Evolutionary conservation across 208 protist species (phyloP).

Genomic region (Wallacemonas sp.): DNA sequence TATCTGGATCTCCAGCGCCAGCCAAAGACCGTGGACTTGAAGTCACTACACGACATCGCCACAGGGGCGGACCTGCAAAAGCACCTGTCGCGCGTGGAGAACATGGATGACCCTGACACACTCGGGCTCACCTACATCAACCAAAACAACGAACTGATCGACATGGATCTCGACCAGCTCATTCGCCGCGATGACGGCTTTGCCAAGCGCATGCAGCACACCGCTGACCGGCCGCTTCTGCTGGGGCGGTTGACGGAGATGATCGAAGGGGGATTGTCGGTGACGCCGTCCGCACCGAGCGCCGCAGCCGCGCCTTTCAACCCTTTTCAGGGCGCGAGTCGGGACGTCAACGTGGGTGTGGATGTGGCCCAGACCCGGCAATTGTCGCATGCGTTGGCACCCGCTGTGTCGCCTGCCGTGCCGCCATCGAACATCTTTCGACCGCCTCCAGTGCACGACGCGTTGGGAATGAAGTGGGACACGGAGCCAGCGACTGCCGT

Average conservation of each 20-base stretch:
- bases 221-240: constrained; percentile 43
- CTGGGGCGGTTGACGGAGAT: constrained; percentile 25
- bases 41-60: constrained; percentile 16
- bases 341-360: background rate
- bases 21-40: constrained; percentile 37
- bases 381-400: too few species aligned
- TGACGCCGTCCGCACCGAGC: background rate
- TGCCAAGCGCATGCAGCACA: constrained; percentile 42
- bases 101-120: constrained; percentile 17
- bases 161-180: constrained; percentile 57
- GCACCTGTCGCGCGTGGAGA: constrained; percentile 17
- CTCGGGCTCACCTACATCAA: constrained; percentile 34
- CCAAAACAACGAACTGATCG: constrained; percentile 19
- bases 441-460: background rate
- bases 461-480: background rate
- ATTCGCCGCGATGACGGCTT: constrained; percentile 42
- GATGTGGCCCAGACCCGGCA: background rate
- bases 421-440: too few species aligned
- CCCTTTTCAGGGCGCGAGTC: background rate
- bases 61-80: constrained; percentile 20
- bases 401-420: too few species aligned
- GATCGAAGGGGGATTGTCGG: background rate
- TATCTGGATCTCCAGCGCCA: constrained; percentile 46
- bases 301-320: too few species aligned
- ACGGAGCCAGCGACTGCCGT: background rate